phyloP scores from a whole-genome alignment of 805 yeast genomes.

The Dipodascus albidus region DNA sequence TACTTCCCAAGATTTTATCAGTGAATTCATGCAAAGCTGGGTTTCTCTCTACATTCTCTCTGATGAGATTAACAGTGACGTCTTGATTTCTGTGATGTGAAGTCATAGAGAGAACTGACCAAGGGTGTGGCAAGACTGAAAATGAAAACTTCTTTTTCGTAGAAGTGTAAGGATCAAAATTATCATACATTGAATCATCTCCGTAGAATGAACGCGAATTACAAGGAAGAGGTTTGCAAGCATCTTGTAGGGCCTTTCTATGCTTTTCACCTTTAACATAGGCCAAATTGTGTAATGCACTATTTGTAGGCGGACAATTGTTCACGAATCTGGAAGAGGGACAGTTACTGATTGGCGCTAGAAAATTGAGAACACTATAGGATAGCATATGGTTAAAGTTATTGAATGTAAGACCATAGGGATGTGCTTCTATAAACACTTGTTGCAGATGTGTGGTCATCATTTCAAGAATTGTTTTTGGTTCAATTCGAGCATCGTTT shows the following conservation, averaged over 20 bases:
- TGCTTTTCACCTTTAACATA: constrained; percentile 1
- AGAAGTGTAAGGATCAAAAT: background rate
- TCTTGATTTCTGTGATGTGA: constrained; percentile 5
- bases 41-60: constrained; percentile 6
- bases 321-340: constrained; percentile 10
- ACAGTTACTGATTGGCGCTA: constrained; percentile 17
- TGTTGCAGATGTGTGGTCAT: constrained; percentile 21
- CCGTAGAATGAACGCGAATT: background rate
- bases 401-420: constrained; percentile 13
- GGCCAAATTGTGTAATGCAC: constrained; percentile 1
- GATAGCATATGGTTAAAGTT: constrained; percentile 14
- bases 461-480: constrained; percentile 3
- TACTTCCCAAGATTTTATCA: constrained; percentile 8
- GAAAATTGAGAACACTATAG: constrained; percentile 11
- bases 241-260: constrained; percentile 2
- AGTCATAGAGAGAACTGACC: constrained; percentile 11
- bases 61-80: constrained; percentile 6
- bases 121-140: constrained; percentile 12
- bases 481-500: background rate
- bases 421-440: constrained; percentile 14
- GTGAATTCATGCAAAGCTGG: constrained; percentile 8
- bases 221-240: constrained; percentile 12
- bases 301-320: constrained; percentile 18
- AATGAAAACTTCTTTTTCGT: constrained; percentile 6
- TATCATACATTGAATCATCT: background rate